phyloP scores from a whole-genome alignment of 2,329 filamentous ascomycete species.

The Fusarium brachygibbosum region DNA sequence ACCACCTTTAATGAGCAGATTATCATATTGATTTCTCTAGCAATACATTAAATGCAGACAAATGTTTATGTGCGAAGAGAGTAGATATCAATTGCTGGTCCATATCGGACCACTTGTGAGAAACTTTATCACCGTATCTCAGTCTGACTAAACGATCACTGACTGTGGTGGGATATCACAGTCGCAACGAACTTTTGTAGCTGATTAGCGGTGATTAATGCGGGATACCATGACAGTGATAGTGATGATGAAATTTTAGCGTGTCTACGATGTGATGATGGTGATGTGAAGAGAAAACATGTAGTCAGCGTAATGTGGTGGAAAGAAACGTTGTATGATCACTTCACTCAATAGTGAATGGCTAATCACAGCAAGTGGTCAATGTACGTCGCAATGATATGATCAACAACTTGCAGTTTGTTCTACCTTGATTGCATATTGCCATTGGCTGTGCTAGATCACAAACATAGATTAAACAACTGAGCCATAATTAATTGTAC shows the following conservation, averaged over 20 bases:
- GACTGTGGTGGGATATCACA: neutral
- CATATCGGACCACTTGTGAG: neutral
- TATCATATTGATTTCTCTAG: neutral
- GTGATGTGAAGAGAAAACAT: neutral
- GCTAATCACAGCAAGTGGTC: neutral
- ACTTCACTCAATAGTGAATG: neutral
- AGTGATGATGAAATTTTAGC: constrained; percentile 25
- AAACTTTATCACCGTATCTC: neutral
- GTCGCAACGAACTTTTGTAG: constrained; percentile 16
- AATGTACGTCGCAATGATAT: neutral
- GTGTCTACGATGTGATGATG: constrained; percentile 11
- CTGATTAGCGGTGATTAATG: constrained; percentile 7
- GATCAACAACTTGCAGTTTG: neutral
- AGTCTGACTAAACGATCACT: neutral
- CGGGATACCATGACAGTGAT: constrained; percentile 25
- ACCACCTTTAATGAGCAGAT: neutral
- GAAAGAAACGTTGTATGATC: neutral
- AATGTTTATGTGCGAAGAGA: neutral
- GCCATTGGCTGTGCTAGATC: rapidly evolving
- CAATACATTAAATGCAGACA: neutral
- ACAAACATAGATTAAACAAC: neutral
- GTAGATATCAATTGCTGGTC: rapidly evolving
- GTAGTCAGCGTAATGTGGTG: neutral
- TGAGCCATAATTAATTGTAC: neutral
- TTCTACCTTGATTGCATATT: neutral